Evolutionary conservation across 1,284 basidiomycete genomes (phyloP).

Genomic region (Rhodotorula mucilaginosa): DNA sequence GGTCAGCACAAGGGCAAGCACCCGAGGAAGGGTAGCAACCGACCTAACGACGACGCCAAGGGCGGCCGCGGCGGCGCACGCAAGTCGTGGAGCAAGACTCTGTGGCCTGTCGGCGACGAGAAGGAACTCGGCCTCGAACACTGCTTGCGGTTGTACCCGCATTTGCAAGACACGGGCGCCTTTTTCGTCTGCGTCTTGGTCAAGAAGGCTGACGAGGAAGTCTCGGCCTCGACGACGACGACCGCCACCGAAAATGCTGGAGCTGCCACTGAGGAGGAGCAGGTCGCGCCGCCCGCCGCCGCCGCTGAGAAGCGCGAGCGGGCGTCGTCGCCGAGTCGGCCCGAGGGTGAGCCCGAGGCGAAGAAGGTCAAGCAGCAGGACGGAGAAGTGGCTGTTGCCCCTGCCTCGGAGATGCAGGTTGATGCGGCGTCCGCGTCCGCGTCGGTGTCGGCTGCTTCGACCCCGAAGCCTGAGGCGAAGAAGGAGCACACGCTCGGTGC

Average conservation of each 20-base stretch:
- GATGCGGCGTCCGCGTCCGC: too few relatives aligned
- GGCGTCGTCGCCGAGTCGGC: constrained; percentile 21
- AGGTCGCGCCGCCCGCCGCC: background rate
- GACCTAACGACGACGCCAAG: constrained; percentile 30
- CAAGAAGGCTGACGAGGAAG: constrained; percentile 46
- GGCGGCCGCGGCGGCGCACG: constrained; percentile 52
- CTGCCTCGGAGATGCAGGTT: background rate
- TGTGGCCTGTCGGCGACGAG: constrained; percentile 75
- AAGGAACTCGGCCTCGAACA: constrained; percentile 62
- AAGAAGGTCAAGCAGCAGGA: constrained; percentile 22
- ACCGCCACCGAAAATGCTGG: constrained; percentile 18
- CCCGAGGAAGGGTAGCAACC: background rate
- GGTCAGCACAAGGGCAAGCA: constrained; percentile 1
- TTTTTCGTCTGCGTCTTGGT: constrained; percentile 94
- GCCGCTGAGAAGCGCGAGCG: constrained; percentile 17
- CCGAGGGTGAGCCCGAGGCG: constrained; percentile 29
- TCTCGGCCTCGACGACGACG: too few relatives aligned
- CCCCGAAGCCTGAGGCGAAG: background rate
- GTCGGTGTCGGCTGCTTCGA: background rate
- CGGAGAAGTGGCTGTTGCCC: background rate
- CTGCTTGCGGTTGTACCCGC: constrained; percentile 85
- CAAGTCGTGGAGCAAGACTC: constrained; percentile 64
- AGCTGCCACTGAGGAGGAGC: background rate
- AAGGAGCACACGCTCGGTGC: constrained; percentile 21
- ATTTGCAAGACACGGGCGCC: constrained; percentile 93